phyloP scores from a whole-genome alignment of 208 protist species.

The Trichomonas tenax region DNA sequence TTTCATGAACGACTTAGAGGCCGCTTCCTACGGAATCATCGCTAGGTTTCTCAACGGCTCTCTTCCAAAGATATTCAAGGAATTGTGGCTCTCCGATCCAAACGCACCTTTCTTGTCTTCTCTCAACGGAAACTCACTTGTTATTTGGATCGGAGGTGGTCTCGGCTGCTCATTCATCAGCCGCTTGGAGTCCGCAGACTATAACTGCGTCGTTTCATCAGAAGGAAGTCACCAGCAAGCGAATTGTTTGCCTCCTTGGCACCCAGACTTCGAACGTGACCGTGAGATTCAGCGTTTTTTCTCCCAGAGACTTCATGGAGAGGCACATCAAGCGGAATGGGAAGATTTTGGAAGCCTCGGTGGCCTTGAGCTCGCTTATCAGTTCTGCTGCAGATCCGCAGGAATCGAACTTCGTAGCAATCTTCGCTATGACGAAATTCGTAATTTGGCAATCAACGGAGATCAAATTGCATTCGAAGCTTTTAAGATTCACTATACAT shows the following conservation, averaged over 20 bases:
- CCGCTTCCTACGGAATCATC: neutral
- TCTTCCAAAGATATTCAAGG: neutral
- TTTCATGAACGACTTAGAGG: conserved; percentile 7
- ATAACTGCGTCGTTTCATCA: conserved; percentile 15
- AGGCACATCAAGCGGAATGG: neutral
- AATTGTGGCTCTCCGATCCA: neutral
- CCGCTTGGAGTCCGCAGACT: neutral
- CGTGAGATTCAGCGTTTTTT: neutral
- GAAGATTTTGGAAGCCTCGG: neutral
- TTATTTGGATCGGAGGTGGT: neutral
- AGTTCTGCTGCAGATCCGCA: neutral
- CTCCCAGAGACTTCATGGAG: neutral
- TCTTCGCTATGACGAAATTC: neutral
- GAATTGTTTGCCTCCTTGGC: neutral
- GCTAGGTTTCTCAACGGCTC: neutral
- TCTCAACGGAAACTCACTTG: neutral
- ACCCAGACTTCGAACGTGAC: neutral
- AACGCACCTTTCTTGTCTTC: too few relatives aligned
- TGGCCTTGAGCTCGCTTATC: neutral
- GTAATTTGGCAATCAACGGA: neutral
- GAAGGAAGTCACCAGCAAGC: neutral
- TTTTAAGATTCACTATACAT: neutral
- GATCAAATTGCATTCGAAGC: neutral
- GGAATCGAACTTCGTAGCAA: neutral
- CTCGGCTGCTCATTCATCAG: neutral